Conservation (phyloP, 306 rosid species). For the Quercus bicolor region DNA sequence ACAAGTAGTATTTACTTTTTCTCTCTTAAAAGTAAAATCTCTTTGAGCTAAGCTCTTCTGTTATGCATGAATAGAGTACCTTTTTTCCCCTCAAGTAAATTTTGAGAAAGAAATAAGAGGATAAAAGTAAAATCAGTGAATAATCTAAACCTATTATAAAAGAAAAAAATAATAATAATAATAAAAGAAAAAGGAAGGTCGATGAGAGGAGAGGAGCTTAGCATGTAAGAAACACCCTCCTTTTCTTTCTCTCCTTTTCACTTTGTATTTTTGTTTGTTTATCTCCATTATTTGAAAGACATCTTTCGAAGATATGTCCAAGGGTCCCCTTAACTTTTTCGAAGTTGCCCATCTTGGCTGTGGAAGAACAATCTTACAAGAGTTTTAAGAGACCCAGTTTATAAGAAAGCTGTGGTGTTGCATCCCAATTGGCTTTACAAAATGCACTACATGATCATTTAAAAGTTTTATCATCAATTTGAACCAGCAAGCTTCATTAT, state of each 20-base stretch:
- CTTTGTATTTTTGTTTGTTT: background rate
- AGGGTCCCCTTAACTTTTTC: constrained; percentile 2
- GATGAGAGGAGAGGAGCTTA: background rate
- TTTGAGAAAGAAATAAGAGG: no score
- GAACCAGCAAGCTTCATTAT: background rate
- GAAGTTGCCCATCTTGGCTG: background rate
- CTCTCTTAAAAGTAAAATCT: background rate
- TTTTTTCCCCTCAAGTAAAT: no score
- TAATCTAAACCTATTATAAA: no score
- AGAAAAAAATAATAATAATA: no score
- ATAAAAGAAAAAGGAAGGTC: no score
- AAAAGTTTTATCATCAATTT: background rate
- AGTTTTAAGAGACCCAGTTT: background rate
- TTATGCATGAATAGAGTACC: background rate
- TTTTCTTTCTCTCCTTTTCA: background rate
- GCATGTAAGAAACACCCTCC: background rate
- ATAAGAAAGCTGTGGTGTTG: background rate
- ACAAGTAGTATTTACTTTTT: no score
- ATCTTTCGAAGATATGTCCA: background rate
- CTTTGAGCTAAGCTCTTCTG: background rate
- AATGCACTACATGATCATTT: background rate
- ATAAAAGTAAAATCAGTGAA: no score
- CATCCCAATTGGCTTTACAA: background rate
- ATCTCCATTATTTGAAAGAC: background rate
- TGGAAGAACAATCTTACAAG: no score